Evolutionary conservation across 768 basidiomycete species (phyloP), one percentile per base, ranked within the genome.

Genomic region (Termitomyces sp.): DNA sequence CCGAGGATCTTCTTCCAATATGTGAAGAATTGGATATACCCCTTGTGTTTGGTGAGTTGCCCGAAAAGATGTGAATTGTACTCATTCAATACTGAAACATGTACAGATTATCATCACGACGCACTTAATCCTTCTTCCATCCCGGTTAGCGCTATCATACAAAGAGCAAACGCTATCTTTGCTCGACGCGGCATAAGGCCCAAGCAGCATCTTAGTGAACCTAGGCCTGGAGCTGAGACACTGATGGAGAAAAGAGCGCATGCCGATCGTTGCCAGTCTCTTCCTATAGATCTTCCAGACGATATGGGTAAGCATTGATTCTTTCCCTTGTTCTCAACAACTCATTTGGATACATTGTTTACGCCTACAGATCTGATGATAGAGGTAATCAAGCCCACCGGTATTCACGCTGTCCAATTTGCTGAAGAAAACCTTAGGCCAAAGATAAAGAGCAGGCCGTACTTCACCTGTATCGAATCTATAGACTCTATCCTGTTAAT

Each of bases 361-460:
- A 65, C 61, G 39, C 36, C 16, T 20, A 41, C 65, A 78, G 92
- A 95, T 73, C 66, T 95, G 62, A 94, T 95, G 93, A 92, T 94
- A 58, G 93, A 95, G 68, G 77, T 73, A 62, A 29, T 71, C 67
- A 69, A 18, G 12, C 34, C 4, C 37, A 0, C 28, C 5, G 7
- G 1, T 42, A 20, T 26, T 36, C 13, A 18, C 48, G 41, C 31
- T 31, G 9, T 6, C 13, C 45, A 15, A 29, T 28, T 22, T 34
- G 18, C 36, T 57, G 9, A 55, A 46, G 16, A 4, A 26, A 24
- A 20, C 3, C 3, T 20, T 36, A 79, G 77, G 92, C 92, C 3
- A 92, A 94, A 69, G 91, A 90, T 70, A 91, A 94, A 73, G 94
- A 96, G 69, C 94, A 95, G 68, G 94, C 94, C 1, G 94, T 97